Conservation (phyloP, 2,329 filamentous ascomycete genomes). For the Dactylellina sp. region DNA sequence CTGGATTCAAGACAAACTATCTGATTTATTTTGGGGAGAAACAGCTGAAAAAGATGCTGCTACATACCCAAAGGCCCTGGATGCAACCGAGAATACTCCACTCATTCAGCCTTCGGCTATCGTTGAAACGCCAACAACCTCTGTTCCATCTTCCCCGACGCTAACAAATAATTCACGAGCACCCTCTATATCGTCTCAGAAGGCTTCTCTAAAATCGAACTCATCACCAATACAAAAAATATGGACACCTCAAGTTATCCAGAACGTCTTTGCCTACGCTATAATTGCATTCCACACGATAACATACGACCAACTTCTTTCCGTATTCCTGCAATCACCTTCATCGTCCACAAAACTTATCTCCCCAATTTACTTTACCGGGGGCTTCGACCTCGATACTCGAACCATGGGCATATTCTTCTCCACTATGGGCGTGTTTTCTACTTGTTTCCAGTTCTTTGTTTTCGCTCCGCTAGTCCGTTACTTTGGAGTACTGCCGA, state of each 20-base stretch:
- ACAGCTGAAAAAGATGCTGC: neutral
- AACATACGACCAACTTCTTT: conserved; percentile 92
- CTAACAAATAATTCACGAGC: conserved; percentile 10
- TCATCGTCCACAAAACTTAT: conserved; percentile 64
- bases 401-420: conserved; percentile 89
- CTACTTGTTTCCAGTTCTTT: conserved; percentile 85
- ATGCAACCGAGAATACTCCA: conserved; percentile 59
- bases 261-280: conserved; percentile 90
- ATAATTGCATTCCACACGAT: conserved; percentile 87
- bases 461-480: conserved; percentile 83
- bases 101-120: conserved; percentile 62
- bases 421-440: conserved; percentile 87
- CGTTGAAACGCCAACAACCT: conserved; percentile 59
- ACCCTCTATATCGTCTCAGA: conserved; percentile 13
- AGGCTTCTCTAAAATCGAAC: conserved; percentile 12
- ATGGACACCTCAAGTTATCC: conserved; percentile 85
- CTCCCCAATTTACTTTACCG: conserved; percentile 81
- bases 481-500: conserved; percentile 79
- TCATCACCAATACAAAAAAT: conserved; percentile 66
- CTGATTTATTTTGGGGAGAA: conserved; percentile 3
- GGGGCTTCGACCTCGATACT: conserved; percentile 84
- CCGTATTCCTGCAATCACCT: conserved; percentile 84
- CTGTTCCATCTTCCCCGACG: conserved; percentile 58
- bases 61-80: neutral
- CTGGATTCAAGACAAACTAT: conserved; percentile 68